A percentile compares a stretch with the other conserved stretches of the same genome.
Evolutionary conservation across 2,329 filamentous ascomycete genomes (phyloP).

Genomic region (Exophiala spinifera): DNA sequence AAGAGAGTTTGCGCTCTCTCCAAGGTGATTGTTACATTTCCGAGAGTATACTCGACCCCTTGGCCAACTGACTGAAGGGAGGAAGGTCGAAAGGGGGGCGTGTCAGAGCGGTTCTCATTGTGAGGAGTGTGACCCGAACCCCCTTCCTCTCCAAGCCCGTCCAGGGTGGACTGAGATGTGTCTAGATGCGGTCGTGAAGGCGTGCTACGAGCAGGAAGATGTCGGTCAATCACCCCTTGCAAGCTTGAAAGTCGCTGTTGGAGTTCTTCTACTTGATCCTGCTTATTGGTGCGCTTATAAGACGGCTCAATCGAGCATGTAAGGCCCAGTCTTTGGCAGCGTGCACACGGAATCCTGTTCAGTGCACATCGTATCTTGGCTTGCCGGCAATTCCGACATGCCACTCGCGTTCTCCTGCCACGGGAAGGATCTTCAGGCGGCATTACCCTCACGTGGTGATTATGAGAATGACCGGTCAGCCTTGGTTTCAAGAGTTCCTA

Average conservation of each 20-base stretch:
- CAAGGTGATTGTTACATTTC: neutral
- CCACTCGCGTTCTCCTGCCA: neutral
- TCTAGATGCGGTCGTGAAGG: neutral
- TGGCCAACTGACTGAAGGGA: neutral
- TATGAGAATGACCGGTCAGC: no score
- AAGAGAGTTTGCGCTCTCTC: neutral
- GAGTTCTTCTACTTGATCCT: slow-evolving; percentile 1
- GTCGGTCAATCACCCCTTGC: neutral
- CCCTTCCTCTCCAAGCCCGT: no score
- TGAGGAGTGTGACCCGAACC: no score
- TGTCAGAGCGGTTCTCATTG: no score
- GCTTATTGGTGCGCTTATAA: neutral
- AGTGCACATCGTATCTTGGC: slow-evolving; percentile 9
- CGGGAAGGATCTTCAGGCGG: neutral
- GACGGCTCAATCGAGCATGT: slow-evolving; percentile 1
- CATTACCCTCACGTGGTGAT: no score
- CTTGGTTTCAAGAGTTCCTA: no score
- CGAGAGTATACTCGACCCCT: neutral
- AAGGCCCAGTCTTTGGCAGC: slow-evolving; percentile 25
- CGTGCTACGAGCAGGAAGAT: neutral
- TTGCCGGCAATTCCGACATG: slow-evolving; percentile 9
- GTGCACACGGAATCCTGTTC: neutral
- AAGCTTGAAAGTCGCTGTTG: neutral
- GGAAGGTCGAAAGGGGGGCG: no score
- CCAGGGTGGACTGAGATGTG: neutral